phyloP scores from a whole-genome alignment of 805 yeast genomes.

The Suhomyces prunicola region DNA sequence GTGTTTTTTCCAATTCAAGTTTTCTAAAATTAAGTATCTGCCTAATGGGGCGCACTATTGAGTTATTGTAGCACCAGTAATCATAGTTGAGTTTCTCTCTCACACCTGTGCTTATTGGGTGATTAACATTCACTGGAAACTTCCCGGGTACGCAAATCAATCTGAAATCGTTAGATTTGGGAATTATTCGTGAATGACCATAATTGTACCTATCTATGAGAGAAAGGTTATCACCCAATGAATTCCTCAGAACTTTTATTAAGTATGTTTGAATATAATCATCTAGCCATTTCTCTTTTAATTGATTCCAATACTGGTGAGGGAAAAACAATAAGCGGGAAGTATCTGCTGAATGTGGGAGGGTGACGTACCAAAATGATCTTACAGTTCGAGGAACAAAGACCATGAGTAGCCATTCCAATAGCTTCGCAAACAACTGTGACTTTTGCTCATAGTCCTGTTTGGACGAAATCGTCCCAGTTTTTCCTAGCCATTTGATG shows the following conservation, averaged over 20 bases:
- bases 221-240: constrained; percentile 4
- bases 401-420: constrained; percentile 55
- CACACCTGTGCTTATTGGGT: constrained; percentile 7
- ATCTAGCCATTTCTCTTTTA: constrained; percentile 41
- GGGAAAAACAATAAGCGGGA: constrained; percentile 49
- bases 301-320: constrained; percentile 54
- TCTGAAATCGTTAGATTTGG: constrained; percentile 60
- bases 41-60: constrained; percentile 44
- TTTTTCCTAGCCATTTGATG: constrained; percentile 54
- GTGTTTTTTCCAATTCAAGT: constrained; percentile 10
- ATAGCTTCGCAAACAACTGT: constrained; percentile 36
- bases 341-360: constrained; percentile 22
- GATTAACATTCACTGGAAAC: background rate
- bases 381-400: constrained; percentile 48
- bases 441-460: constrained; percentile 42
- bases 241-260: background rate
- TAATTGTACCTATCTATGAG: constrained; percentile 14
- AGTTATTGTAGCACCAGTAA: constrained; percentile 31
- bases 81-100: constrained; percentile 31
- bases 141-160: constrained; percentile 52
- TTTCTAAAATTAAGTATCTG: constrained; percentile 19
- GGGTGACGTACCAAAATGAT: constrained; percentile 67
- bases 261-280: constrained; percentile 42
- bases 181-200: constrained; percentile 52
- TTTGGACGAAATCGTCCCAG: constrained; percentile 23